phyloP scores from a whole-genome alignment of 495 filamentous ascomycete species.

The Daldinia caldariorum region DNA sequence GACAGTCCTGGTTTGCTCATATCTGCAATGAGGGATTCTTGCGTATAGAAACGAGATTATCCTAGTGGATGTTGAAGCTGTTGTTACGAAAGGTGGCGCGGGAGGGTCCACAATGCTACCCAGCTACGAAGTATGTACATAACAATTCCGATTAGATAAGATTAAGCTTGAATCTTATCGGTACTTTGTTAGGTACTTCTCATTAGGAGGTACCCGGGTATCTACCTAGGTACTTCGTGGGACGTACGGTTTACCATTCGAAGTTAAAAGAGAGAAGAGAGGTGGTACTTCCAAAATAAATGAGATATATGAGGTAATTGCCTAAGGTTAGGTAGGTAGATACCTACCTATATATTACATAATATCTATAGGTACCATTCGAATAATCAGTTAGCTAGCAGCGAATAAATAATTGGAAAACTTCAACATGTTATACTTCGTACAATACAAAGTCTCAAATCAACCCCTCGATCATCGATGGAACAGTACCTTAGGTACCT shows the following conservation, averaged over 20 bases:
- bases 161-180: constrained; percentile 29
- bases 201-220: too few species aligned
- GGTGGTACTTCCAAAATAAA: neutral
- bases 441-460: constrained; percentile 5
- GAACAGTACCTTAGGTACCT: too few species aligned
- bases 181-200: neutral
- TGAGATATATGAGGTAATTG: too few species aligned
- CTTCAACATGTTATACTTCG: neutral
- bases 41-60: neutral
- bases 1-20: constrained; percentile 52
- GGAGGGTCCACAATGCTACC: constrained; percentile 15
- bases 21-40: neutral
- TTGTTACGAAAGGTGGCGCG: constrained; percentile 16
- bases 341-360: too few species aligned
- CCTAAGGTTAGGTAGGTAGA: too few species aligned
- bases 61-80: constrained; percentile 1
- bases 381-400: too few species aligned
- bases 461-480: neutral
- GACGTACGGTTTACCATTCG: too few species aligned
- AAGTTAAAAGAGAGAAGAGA: neutral
- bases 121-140: neutral
- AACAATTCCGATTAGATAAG: constrained; percentile 37
- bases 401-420: neutral
- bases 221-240: too few species aligned
- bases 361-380: too few species aligned